These are phyloP conservation scores for Cornus florida DNA, from an alignment of 148 eudicot species.

Conservation along the genomic window DNA sequence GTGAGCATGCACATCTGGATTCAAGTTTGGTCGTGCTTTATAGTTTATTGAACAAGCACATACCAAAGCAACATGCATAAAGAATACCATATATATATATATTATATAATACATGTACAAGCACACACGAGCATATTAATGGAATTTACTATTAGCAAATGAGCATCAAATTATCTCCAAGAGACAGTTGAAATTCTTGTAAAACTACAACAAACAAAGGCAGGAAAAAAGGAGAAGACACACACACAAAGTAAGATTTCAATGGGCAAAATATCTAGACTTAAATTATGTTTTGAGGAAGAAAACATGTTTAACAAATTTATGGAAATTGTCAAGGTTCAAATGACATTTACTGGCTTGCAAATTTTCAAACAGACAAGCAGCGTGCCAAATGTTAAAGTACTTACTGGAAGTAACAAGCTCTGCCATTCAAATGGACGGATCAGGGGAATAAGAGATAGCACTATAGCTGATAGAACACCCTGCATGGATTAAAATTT, in stretches of 20 bases:
- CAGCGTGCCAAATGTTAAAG: neutral
- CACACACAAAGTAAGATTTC: neutral
- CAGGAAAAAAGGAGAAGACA: neutral
- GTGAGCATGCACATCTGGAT: neutral
- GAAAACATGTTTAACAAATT: neutral
- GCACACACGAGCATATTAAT: neutral
- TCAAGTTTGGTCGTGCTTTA: neutral
- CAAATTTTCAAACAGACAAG: neutral
- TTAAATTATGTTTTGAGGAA: neutral
- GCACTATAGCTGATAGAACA: slow-evolving; percentile 72
- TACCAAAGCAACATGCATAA: neutral
- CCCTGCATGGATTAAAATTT: slow-evolving; percentile 57
- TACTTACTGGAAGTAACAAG: slow-evolving; percentile 87
- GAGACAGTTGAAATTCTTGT: neutral
- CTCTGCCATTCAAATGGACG: slow-evolving; percentile 99
- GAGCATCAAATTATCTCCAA: neutral
- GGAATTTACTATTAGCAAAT: neutral
- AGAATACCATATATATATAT: no score
- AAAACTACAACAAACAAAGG: neutral
- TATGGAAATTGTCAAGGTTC: neutral
- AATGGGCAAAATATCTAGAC: neutral
- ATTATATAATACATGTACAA: neutral
- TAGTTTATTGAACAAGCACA: neutral
- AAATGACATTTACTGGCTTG: neutral
- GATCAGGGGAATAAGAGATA: slow-evolving; percentile 77